Evolutionary conservation across 495 filamentous ascomycete species (phyloP).

Genomic region (Penicillium steckii): DNA sequence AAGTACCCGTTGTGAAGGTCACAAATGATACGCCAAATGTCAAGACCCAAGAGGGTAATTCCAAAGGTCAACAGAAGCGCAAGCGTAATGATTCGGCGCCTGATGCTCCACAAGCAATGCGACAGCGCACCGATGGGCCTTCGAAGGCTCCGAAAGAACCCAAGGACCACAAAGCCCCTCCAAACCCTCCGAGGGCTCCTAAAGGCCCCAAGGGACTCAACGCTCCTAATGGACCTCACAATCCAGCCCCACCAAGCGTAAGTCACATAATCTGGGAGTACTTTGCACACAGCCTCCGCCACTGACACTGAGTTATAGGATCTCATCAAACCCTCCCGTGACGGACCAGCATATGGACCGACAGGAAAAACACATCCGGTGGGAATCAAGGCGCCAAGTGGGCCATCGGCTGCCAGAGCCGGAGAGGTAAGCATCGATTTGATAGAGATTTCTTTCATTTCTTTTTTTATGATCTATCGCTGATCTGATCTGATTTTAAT

Average conservation of each 20-base stretch:
- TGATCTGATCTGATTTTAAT: constrained; percentile 1
- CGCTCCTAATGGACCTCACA: background rate
- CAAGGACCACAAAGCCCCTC: background rate
- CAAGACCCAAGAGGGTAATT: constrained; percentile 6
- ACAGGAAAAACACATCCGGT: constrained; percentile 8
- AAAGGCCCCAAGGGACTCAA: constrained; percentile 1
- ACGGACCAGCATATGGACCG: constrained; percentile 30
- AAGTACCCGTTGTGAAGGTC: constrained; percentile 43
- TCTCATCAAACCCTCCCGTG: constrained; percentile 41
- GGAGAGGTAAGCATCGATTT: constrained; percentile 20
- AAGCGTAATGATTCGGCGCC: constrained; percentile 39
- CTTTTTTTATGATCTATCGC: constrained; percentile 5
- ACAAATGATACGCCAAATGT: constrained; percentile 17
- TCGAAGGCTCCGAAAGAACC: constrained; percentile 20
- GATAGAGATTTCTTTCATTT: background rate
- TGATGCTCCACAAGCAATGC: constrained; percentile 25
- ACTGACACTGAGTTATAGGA: constrained; percentile 16
- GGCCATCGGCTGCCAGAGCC: constrained; percentile 10
- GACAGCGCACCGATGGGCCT: constrained; percentile 25
- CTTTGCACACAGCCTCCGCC: background rate
- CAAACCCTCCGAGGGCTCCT: constrained; percentile 7
- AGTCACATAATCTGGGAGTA: constrained; percentile 7
- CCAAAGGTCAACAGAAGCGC: constrained; percentile 34
- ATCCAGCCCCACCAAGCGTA: constrained; percentile 29
- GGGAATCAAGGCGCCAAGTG: constrained; percentile 1